phyloP scores from a whole-genome alignment of 2,329 filamentous ascomycete species.

The Colletotrichum eremochloae region DNA sequence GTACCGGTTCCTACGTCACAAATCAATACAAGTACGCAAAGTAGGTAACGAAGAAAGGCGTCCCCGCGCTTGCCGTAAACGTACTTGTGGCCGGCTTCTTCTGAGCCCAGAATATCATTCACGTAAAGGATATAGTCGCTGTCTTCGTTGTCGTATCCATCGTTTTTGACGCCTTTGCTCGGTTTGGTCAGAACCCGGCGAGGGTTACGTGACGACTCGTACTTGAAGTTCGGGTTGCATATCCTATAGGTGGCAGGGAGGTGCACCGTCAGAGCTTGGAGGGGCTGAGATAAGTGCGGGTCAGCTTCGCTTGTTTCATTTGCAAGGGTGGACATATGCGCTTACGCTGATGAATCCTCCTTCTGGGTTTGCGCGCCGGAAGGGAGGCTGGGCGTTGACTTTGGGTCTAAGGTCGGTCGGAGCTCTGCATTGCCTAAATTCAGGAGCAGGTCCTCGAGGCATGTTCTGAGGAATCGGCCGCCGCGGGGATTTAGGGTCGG shows the following conservation, averaged over 20 bases:
- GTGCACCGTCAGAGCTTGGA: slow-evolving; percentile 95
- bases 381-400: slow-evolving; percentile 88
- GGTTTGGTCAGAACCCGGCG: slow-evolving; percentile 96
- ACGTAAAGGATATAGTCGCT: slow-evolving; percentile 99
- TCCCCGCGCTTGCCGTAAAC: slow-evolving; percentile 46
- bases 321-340: neutral
- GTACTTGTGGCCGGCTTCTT: slow-evolving; percentile 97
- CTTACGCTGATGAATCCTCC: slow-evolving; percentile 97
- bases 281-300: slow-evolving; percentile 70
- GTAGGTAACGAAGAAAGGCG: neutral
- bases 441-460: slow-evolving; percentile 80
- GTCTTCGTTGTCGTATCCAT: slow-evolving; percentile 98
- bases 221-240: slow-evolving; percentile 98
- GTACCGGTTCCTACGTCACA: slow-evolving; percentile 81
- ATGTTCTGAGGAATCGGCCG: slow-evolving; percentile 64
- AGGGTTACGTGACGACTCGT: slow-evolving; percentile 97
- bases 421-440: slow-evolving; percentile 84
- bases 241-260: slow-evolving; percentile 96
- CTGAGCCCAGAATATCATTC: slow-evolving; percentile 97
- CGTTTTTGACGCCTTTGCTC: slow-evolving; percentile 98
- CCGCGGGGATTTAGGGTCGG: slow-evolving; percentile 67
- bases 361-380: slow-evolving; percentile 93
- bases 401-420: slow-evolving; percentile 83
- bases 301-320: slow-evolving; percentile 44
- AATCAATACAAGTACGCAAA: slow-evolving; percentile 37